Conservation (phyloP, 1,139 yeast genomes). For the Yamadazyma atlantica region DNA sequence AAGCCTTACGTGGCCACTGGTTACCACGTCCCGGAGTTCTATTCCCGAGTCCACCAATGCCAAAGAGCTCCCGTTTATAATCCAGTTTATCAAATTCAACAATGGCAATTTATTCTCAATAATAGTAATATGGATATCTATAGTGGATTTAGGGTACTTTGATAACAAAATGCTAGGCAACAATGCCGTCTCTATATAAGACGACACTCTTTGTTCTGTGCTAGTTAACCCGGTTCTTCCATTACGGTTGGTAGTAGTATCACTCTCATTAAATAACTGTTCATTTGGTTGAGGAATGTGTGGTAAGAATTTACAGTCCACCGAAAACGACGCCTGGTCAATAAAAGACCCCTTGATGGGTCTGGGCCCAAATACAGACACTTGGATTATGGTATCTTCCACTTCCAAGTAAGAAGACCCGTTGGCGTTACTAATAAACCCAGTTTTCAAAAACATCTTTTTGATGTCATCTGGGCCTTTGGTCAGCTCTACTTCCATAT, state of each 20-base stretch:
- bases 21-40: conserved; percentile 73
- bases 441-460: conserved; percentile 54
- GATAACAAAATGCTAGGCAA: conserved; percentile 63
- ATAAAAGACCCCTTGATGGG: conserved; percentile 79
- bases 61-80: conserved; percentile 60
- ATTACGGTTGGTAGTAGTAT: conserved; percentile 20
- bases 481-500: conserved; percentile 5
- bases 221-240: conserved; percentile 41
- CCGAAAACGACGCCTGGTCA: conserved; percentile 66
- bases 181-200: conserved; percentile 58
- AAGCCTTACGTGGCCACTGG: conserved; percentile 57
- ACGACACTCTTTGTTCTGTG: conserved; percentile 51
- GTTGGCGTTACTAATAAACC: conserved; percentile 67
- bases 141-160: conserved; percentile 86
- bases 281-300: conserved; percentile 45
- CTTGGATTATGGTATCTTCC: conserved; percentile 60
- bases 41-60: conserved; percentile 86
- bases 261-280: conserved; percentile 19
- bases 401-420: conserved; percentile 84
- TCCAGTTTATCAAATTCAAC: conserved; percentile 42
- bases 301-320: conserved; percentile 62
- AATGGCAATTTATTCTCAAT: conserved; percentile 40
- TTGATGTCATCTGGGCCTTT: conserved; percentile 23
- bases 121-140: conserved; percentile 74
- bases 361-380: conserved; percentile 84